A percentile compares a stretch with the other conserved stretches of the same genome.
Conservation (phyloP, 2,329 filamentous ascomycete species). For the Diaporthe capsici region DNA sequence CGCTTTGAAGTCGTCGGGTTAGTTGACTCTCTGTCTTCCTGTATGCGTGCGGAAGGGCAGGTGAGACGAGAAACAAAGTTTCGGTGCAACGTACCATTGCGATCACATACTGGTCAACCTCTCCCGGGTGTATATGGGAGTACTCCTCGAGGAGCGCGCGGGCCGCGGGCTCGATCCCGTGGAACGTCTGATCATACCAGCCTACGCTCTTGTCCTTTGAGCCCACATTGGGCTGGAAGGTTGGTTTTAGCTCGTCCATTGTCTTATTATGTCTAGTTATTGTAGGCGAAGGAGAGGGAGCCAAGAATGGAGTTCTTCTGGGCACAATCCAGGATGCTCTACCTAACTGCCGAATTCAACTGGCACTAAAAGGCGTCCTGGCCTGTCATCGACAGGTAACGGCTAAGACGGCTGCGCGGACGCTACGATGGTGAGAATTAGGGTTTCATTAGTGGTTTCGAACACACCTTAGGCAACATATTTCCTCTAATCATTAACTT, state of each 20-base stretch:
- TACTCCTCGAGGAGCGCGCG: conserved; percentile 45
- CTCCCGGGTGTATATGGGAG: conserved; percentile 42
- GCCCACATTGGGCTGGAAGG: neutral
- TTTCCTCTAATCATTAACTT: conserved; percentile 11
- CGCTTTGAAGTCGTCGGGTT: conserved; percentile 45
- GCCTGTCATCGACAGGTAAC: neutral
- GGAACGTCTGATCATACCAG: conserved; percentile 30
- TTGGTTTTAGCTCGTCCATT: conserved; percentile 5
- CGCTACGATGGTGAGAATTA: neutral
- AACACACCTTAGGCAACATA: neutral
- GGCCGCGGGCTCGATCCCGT: conserved; percentile 28
- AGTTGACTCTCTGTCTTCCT: neutral
- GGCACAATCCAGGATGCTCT: neutral
- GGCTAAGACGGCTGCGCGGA: neutral
- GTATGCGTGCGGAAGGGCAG: neutral
- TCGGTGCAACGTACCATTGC: conserved; percentile 39
- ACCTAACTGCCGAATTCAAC: neutral
- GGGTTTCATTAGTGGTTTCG: conserved; percentile 16
- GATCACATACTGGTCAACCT: conserved; percentile 46
- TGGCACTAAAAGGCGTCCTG: neutral
- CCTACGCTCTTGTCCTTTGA: conserved; percentile 30
- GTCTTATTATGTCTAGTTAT: neutral
- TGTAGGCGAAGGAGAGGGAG: neutral
- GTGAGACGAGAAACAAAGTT: neutral
- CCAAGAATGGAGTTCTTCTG: neutral